Percentiles rank a stretch among this genome's conserved stretches.
Conservation (phyloP, 352 stramenopile genomes). For the Phytophthora lateralis region DNA sequence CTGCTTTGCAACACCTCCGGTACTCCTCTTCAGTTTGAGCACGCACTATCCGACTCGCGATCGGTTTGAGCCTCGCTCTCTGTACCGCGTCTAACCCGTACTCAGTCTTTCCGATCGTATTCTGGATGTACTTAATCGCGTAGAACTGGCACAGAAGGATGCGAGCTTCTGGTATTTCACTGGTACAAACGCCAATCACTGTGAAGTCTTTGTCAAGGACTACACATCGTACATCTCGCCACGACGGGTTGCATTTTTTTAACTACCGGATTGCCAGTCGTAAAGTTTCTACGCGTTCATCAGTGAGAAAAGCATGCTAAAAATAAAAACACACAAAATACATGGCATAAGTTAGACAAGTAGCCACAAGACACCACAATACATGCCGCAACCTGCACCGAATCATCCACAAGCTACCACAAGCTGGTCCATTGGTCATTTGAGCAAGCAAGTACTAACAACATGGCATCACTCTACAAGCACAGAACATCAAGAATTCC, state of each 20-base stretch:
- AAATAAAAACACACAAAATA: conserved; percentile 1
- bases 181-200: conserved; percentile 15
- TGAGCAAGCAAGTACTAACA: not conserved
- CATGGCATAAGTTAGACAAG: not conserved
- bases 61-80: not conserved
- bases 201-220: conserved; percentile 34
- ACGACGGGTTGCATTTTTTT: conserved; percentile 15
- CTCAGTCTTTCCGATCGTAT: conserved; percentile 2
- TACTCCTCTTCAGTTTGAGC: conserved; percentile 1
- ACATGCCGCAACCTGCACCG: not conserved
- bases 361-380: conserved; percentile 1
- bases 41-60: conserved; percentile 3
- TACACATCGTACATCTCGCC: conserved; percentile 4
- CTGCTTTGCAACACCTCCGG: not conserved
- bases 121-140: conserved; percentile 22
- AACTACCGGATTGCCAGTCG: conserved; percentile 11
- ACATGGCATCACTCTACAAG: not conserved
- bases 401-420: not conserved
- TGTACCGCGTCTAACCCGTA: conserved; percentile 4
- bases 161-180: conserved; percentile 4
- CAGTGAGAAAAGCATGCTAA: conserved; percentile 10
- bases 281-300: conserved; percentile 10
- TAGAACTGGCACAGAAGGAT: conserved; percentile 30
- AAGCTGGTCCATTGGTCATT: not conserved
- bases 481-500: too few species aligned